Percentiles rank a stretch among this genome's conserved stretches.
These are phyloP conservation scores for Paecilomyces variotii DNA, from an alignment of 2,329 filamentous ascomycete genomes.

Conservation along the genomic window DNA sequence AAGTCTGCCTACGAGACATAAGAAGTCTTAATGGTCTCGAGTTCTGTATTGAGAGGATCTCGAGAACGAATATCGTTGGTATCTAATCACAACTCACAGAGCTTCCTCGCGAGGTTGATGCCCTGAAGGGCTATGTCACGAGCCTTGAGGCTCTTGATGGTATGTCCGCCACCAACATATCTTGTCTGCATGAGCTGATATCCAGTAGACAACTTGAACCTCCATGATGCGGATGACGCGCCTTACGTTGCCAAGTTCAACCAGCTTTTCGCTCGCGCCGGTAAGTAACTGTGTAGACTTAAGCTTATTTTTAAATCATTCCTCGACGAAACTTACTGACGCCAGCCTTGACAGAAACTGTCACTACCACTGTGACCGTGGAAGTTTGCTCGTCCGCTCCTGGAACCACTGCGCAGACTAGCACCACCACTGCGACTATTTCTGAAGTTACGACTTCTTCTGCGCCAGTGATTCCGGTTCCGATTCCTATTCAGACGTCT, in stretches of 20 bases:
- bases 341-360: neutral
- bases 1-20: conserved; percentile 5
- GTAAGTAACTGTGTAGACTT: neutral
- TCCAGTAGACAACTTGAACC: neutral
- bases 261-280: neutral
- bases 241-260: neutral
- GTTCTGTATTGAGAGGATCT: neutral
- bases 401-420: neutral
- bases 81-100: neutral
- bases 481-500: neutral
- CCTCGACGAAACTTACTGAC: neutral
- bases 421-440: neutral
- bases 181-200: neutral
- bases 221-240: neutral
- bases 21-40: neutral
- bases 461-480: neutral
- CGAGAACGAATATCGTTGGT: neutral
- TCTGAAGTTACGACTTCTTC: neutral
- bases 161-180: neutral
- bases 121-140: neutral
- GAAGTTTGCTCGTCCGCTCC: neutral
- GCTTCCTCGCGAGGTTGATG: neutral
- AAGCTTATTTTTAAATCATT: neutral
- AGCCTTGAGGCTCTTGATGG: neutral
- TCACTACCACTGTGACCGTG: neutral